These are phyloP conservation scores for Imleria badia DNA, from an alignment of 768 basidiomycete species.

Conservation along the genomic window DNA sequence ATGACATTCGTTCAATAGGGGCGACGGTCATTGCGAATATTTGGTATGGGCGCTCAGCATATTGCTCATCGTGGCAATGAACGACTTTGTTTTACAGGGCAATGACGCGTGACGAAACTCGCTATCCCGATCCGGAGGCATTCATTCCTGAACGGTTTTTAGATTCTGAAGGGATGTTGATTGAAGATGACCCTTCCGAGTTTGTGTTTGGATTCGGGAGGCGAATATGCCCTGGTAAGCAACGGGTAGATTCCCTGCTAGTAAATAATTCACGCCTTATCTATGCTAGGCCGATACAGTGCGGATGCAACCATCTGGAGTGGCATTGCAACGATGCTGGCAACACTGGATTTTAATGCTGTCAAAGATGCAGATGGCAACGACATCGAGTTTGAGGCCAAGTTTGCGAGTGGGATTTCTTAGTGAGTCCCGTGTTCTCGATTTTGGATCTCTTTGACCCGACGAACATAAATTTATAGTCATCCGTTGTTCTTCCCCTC, in stretches of 20 bases:
- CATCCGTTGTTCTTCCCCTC: neutral
- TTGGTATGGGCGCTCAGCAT: conserved; percentile 1
- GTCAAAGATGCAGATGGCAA: neutral
- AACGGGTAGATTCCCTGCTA: neutral
- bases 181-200: neutral
- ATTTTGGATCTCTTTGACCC: too few species aligned
- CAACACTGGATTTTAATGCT: neutral
- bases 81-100: neutral
- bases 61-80: too few species aligned
- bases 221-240: neutral
- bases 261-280: neutral
- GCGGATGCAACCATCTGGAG: neutral
- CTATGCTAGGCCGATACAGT: neutral
- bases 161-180: neutral
- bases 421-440: neutral
- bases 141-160: neutral
- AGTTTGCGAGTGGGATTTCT: neutral
- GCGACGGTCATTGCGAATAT: conserved; percentile 2
- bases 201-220: neutral
- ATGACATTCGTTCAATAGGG: neutral
- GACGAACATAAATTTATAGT: neutral
- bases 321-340: neutral
- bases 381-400: conserved; percentile 1
- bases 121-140: neutral
- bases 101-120: neutral